These are phyloP conservation scores for Patellifolia procumbens DNA, from an alignment of 179 eudicot species.

Conservation along the genomic window DNA sequence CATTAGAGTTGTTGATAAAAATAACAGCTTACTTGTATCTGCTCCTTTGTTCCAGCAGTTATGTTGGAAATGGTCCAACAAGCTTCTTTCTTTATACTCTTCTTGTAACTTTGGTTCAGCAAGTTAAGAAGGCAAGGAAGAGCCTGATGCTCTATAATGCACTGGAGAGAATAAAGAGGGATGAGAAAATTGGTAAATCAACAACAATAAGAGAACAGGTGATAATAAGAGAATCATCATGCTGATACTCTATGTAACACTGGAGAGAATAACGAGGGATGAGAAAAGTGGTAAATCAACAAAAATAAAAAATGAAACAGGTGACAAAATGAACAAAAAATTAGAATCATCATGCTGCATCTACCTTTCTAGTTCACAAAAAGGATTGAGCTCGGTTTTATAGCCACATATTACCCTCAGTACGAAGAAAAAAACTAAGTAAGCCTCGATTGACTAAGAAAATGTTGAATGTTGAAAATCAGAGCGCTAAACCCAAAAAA, in stretches of 20 bases:
- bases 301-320: not conserved
- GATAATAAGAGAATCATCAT: too few species aligned
- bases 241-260: too few species aligned
- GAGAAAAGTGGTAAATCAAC: too few species aligned
- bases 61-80: constrained; percentile 81
- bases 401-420: too few species aligned
- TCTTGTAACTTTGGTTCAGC: constrained; percentile 50
- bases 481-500: too few species aligned
- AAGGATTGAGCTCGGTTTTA: not conserved
- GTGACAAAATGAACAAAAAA: not conserved
- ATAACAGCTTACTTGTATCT: constrained; percentile 47
- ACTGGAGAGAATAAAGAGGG: constrained; percentile 32
- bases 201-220: too few species aligned
- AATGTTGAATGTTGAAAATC: too few species aligned
- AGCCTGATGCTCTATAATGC: constrained; percentile 49
- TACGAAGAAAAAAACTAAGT: too few species aligned
- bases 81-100: constrained; percentile 76
- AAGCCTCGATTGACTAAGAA: too few species aligned
- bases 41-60: constrained; percentile 69
- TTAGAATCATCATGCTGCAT: not conserved
- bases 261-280: too few species aligned
- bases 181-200: not conserved
- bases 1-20: not conserved
- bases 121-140: constrained; percentile 53
- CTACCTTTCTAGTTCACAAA: not conserved